These are phyloP conservation scores for Phalaenopsis equestris DNA, from an alignment of 106 monocot genomes.

Conservation along the genomic window DNA sequence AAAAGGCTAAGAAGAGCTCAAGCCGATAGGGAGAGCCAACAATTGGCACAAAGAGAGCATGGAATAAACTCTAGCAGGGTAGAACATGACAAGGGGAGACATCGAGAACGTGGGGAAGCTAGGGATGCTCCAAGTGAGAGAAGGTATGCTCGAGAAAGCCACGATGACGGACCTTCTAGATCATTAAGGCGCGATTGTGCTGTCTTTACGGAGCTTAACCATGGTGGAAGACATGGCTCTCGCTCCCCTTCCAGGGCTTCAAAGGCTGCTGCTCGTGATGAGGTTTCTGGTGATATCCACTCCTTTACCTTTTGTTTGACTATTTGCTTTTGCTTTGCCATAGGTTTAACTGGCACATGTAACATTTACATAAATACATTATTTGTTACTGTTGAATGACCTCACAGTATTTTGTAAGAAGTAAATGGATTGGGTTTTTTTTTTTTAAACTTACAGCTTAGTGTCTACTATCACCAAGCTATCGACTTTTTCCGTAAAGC, in stretches of 20 bases:
- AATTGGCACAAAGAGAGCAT: slow-evolving; percentile 8
- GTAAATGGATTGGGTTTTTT: neutral
- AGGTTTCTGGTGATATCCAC: slow-evolving; percentile 86
- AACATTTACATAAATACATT: neutral
- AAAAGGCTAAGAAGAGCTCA: slow-evolving; percentile 33
- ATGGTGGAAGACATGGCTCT: slow-evolving; percentile 27
- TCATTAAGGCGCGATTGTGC: slow-evolving; percentile 35
- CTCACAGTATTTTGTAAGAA: neutral
- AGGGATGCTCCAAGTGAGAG: slow-evolving; percentile 22
- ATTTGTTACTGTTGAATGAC: neutral
- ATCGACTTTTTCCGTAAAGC: neutral
- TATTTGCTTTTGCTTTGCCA: neutral
- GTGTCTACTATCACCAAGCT: neutral
- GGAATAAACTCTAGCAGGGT: slow-evolving; percentile 19
- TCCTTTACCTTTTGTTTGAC: slow-evolving; percentile 8
- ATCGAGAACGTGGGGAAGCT: slow-evolving; percentile 16
- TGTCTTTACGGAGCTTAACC: slow-evolving; percentile 24
- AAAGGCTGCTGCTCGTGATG: slow-evolving; percentile 40
- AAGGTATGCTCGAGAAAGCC: slow-evolving; percentile 16
- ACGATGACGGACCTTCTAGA: slow-evolving; percentile 22
- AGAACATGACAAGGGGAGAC: slow-evolving; percentile 22
- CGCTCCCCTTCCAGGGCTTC: slow-evolving; percentile 40
- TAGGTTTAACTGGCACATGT: neutral
- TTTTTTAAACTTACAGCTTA: neutral
- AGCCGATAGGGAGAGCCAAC: slow-evolving; percentile 23